These are phyloP conservation scores for Babesia gibsoni DNA, from an alignment of 169 alveolate species.

Conservation along the genomic window DNA sequence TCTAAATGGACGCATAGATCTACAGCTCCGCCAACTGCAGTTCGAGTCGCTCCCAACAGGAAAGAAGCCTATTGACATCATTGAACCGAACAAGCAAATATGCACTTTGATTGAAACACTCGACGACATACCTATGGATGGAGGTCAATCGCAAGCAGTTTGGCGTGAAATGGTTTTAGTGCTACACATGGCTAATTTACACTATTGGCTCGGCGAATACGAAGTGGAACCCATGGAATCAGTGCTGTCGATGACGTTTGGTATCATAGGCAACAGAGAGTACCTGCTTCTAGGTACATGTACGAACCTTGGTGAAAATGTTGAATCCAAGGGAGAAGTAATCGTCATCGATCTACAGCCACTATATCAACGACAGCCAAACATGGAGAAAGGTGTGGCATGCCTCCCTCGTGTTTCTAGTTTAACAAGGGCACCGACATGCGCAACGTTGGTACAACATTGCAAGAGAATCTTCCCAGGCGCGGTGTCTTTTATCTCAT, in stretches of 20 bases:
- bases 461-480: slow-evolving; percentile 56
- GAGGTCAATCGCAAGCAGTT: background rate
- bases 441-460: slow-evolving; percentile 5
- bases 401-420: background rate
- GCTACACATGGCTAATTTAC: slow-evolving; percentile 43
- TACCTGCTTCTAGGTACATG: slow-evolving; percentile 54
- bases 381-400: background rate
- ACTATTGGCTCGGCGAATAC: slow-evolving; percentile 28
- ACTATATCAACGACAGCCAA: slow-evolving; percentile 7
- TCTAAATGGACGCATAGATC: slow-evolving; percentile 35
- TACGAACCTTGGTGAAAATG: slow-evolving; percentile 57
- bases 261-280: slow-evolving; percentile 47
- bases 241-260: slow-evolving; percentile 52
- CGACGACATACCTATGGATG: background rate
- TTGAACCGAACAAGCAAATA: slow-evolving; percentile 35
- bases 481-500: slow-evolving; percentile 40
- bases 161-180: slow-evolving; percentile 33
- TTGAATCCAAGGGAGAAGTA: slow-evolving; percentile 56
- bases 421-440: slow-evolving; percentile 3
- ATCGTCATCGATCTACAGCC: slow-evolving; percentile 34
- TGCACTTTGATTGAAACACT: slow-evolving; percentile 8
- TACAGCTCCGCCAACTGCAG: slow-evolving; percentile 38
- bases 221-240: slow-evolving; percentile 38
- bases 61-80: slow-evolving; percentile 14
- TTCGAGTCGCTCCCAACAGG: slow-evolving; percentile 26